Evolutionary conservation across 2,329 filamentous ascomycete genomes (phyloP).

Genomic region (Zymoseptoria crescenta): DNA sequence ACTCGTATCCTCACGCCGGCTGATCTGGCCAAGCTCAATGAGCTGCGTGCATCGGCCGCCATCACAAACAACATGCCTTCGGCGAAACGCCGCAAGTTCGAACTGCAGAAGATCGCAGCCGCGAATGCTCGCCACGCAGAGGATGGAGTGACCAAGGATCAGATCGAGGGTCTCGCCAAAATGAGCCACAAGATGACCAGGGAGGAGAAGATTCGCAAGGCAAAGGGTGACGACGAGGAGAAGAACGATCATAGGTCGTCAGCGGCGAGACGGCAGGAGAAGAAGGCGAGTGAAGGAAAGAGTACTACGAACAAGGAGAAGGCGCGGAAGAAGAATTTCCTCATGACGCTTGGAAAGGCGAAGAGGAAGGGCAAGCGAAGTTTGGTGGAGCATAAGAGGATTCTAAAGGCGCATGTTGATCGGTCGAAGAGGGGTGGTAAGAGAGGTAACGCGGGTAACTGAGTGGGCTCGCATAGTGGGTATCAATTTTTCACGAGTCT

Average conservation of each 20-base stretch:
- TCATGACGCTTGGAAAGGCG: slow-evolving; percentile 96
- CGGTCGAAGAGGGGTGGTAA: slow-evolving; percentile 77
- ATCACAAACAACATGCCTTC: slow-evolving; percentile 55
- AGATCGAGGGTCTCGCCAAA: slow-evolving; percentile 79
- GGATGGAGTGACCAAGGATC: slow-evolving; percentile 83
- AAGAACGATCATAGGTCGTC: slow-evolving; percentile 69
- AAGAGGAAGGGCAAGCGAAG: slow-evolving; percentile 93
- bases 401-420: slow-evolving; percentile 72
- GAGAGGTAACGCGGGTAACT: slow-evolving; percentile 53
- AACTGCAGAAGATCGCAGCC: slow-evolving; percentile 14
- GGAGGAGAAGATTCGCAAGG: slow-evolving; percentile 78
- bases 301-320: slow-evolving; percentile 97
- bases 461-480: background rate
- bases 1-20: slow-evolving; percentile 91
- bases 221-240: slow-evolving; percentile 65
- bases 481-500: too few relatives aligned
- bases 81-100: slow-evolving; percentile 32
- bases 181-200: slow-evolving; percentile 75
- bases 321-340: slow-evolving; percentile 91
- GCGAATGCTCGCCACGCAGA: slow-evolving; percentile 52
- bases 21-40: slow-evolving; percentile 87
- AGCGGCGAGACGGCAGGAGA: slow-evolving; percentile 73
- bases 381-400: slow-evolving; percentile 74
- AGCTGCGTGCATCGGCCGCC: slow-evolving; percentile 67
- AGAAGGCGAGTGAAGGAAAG: slow-evolving; percentile 85